Evolutionary conservation across 106 monocot species (phyloP).

Genomic region (Dendrobium huoshanense): DNA sequence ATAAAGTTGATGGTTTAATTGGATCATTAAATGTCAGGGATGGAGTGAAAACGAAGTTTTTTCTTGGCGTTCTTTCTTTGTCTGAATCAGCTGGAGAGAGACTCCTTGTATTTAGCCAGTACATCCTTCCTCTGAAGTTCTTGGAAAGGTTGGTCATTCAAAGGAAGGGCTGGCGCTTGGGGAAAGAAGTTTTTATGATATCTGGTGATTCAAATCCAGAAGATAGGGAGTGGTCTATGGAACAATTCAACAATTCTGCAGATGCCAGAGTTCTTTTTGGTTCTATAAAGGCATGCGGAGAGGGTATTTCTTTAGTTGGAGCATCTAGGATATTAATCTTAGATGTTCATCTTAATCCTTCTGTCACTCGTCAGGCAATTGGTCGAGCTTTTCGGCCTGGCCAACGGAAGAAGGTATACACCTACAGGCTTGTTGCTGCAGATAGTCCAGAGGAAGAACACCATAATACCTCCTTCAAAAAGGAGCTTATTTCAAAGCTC

Average conservation of each 20-base stretch:
- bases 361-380: slow-evolving; percentile 90
- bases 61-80: slow-evolving; percentile 58
- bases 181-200: slow-evolving; percentile 80
- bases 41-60: slow-evolving; percentile 84
- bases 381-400: slow-evolving; percentile 91
- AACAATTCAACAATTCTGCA: slow-evolving; percentile 70
- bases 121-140: slow-evolving; percentile 85
- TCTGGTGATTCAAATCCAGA: slow-evolving; percentile 76
- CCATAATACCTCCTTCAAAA: slow-evolving; percentile 64
- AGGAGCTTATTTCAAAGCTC: slow-evolving; percentile 81
- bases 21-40: slow-evolving; percentile 42
- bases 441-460: slow-evolving; percentile 62
- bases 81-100: slow-evolving; percentile 63
- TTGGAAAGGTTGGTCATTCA: slow-evolving; percentile 54
- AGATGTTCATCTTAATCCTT: slow-evolving; percentile 94
- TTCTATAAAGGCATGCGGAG: slow-evolving; percentile 95
- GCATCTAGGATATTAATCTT: slow-evolving; percentile 80
- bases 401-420: slow-evolving; percentile 61
- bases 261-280: slow-evolving; percentile 88
- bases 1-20: slow-evolving; percentile 35
- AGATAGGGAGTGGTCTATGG: slow-evolving; percentile 68
- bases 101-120: slow-evolving; percentile 76
- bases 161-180: slow-evolving; percentile 65
- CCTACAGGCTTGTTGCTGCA: slow-evolving; percentile 79
- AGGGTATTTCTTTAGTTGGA: slow-evolving; percentile 88